These are phyloP conservation scores for Carpinus viminea DNA, from an alignment of 306 rosid genomes.

Conservation along the genomic window DNA sequence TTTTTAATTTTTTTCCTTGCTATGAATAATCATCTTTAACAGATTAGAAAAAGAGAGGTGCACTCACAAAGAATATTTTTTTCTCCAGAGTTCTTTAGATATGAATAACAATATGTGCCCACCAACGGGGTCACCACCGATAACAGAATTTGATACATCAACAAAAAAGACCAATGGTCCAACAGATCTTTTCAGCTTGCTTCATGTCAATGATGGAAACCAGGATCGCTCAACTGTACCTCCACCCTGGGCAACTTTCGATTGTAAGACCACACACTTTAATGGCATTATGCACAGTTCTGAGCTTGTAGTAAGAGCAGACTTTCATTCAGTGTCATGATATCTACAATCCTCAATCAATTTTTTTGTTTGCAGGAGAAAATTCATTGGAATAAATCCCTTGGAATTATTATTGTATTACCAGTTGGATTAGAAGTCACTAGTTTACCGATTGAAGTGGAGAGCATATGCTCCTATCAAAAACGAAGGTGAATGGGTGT, in stretches of 20 bases:
- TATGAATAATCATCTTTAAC: not conserved
- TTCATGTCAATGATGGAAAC: constrained; percentile 34
- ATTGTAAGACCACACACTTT: constrained; percentile 54
- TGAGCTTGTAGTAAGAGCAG: not conserved
- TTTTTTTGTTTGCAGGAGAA: constrained; percentile 35
- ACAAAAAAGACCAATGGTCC: constrained; percentile 29
- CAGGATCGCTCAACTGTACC: constrained; percentile 34
- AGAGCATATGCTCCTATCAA: not conserved
- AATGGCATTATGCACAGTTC: constrained; percentile 2
- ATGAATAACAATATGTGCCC: constrained; percentile 37
- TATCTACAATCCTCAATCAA: constrained; percentile 8
- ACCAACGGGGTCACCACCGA: constrained; percentile 31
- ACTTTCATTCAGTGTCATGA: not conserved
- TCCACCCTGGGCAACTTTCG: constrained; percentile 72
- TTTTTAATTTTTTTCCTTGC: not conserved
- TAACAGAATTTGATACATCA: constrained; percentile 40
- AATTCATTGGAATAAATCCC: not conserved
- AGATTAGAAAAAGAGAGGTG: not conserved
- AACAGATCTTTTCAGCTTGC: constrained; percentile 45
- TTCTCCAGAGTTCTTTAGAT: constrained; percentile 55
- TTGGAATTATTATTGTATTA: constrained; percentile 26
- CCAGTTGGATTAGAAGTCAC: constrained; percentile 28
- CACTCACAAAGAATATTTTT: not conserved
- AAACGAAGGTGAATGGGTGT: not conserved
- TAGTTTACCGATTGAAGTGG: constrained; percentile 24